These are phyloP conservation scores for Micractinium conductrix DNA, from an alignment of 139 green algal species.

Conservation along the genomic window DNA sequence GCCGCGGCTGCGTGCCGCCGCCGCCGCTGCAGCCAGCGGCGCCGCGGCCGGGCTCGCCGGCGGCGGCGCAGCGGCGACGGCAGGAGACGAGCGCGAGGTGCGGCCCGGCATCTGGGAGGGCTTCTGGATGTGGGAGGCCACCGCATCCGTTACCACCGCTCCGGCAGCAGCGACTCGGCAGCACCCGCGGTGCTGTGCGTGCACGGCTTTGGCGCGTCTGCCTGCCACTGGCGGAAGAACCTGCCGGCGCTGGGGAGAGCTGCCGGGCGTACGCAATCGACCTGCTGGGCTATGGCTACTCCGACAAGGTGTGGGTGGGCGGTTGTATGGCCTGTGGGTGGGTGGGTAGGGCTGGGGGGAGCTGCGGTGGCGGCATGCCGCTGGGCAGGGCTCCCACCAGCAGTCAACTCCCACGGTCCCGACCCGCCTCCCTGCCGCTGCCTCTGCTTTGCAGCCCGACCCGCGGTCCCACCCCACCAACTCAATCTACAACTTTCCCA, in stretches of 20 bases:
- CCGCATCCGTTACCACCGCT: slow-evolving; percentile 86
- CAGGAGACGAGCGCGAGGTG: slow-evolving; percentile 31
- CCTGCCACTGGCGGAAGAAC: slow-evolving; percentile 94
- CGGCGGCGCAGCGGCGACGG: background rate
- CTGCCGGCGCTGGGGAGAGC: slow-evolving; percentile 63
- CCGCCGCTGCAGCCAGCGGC: background rate
- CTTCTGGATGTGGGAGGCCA: slow-evolving; percentile 83
- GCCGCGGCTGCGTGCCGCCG: background rate
- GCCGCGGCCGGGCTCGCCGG: background rate
- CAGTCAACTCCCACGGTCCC: background rate
- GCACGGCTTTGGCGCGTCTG: slow-evolving; percentile 91
- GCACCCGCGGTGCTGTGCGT: slow-evolving; percentile 37
- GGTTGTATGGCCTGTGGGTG: background rate
- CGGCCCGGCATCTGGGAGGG: slow-evolving; percentile 48
- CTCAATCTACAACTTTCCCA: slow-evolving; percentile 82
- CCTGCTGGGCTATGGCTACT: slow-evolving; percentile 85
- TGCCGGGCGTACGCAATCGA: slow-evolving; percentile 87
- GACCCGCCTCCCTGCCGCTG: background rate
- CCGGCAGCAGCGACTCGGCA: slow-evolving; percentile 43
- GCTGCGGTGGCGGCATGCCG: background rate
- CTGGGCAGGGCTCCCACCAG: background rate
- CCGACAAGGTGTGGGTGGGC: slow-evolving; percentile 18
- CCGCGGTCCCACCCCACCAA: slow-evolving; percentile 60
- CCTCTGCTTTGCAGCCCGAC: slow-evolving; percentile 64
- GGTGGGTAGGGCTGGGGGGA: no score